Percentiles rank a stretch among this genome's conserved stretches.
phyloP scores from a whole-genome alignment of 805 yeast genomes.

The Starmerella sirachaensis region DNA sequence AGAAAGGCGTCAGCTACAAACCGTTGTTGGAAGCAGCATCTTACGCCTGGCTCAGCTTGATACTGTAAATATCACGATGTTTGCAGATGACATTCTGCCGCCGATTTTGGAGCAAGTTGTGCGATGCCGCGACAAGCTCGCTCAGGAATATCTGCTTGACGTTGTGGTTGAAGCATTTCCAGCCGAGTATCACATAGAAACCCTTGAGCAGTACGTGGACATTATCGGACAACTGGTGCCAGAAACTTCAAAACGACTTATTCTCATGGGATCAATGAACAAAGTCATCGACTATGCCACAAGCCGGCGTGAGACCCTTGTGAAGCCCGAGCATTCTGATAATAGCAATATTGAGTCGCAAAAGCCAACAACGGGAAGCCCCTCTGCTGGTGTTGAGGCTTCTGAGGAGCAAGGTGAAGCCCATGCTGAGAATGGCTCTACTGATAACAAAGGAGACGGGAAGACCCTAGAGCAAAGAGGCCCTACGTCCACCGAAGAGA shows the following conservation, averaged over 20 bases:
- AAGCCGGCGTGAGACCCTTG: too few relatives aligned
- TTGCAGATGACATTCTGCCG: slow-evolving; percentile 52
- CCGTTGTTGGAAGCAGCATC: slow-evolving; percentile 83
- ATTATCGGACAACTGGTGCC: slow-evolving; percentile 60
- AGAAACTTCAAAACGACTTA: slow-evolving; percentile 50
- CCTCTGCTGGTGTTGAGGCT: too few relatives aligned
- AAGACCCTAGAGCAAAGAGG: too few relatives aligned
- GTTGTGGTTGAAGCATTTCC: slow-evolving; percentile 92
- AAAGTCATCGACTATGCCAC: slow-evolving; percentile 30
- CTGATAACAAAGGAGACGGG: too few relatives aligned
- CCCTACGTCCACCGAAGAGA: too few relatives aligned
- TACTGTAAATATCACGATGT: slow-evolving; percentile 40
- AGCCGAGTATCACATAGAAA: slow-evolving; percentile 72
- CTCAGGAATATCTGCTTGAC: slow-evolving; percentile 84
- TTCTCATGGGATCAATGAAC: slow-evolving; percentile 59
- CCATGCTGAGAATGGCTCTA: too few relatives aligned
- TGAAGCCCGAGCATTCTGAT: too few relatives aligned
- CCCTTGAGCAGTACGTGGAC: slow-evolving; percentile 54
- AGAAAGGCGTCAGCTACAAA: slow-evolving; percentile 81
- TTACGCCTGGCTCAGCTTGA: slow-evolving; percentile 81
- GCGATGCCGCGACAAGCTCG: slow-evolving; percentile 82
- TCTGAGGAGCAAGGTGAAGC: too few relatives aligned
- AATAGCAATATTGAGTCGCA: too few relatives aligned
- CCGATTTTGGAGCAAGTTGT: slow-evolving; percentile 76
- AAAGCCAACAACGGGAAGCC: too few relatives aligned